Base-by-base conservation (phyloP, 140 eudicot genomes). In the Ambrosia hybrid region DNA sequence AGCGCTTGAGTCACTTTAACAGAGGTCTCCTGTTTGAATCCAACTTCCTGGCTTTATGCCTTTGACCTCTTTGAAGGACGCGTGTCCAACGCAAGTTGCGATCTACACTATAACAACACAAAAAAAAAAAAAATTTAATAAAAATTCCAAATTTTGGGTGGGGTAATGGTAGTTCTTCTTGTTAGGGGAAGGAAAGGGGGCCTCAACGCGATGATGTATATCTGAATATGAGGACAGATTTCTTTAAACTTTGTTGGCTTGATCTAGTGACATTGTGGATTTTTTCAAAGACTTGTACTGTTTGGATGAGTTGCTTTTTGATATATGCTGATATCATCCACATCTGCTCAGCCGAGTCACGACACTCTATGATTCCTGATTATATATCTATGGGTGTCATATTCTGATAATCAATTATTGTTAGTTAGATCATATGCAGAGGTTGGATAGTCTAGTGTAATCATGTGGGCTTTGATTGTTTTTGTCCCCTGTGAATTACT, bases 151-250 rank as follows among this genome's bases (percentile, higher is more conserved):
- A 36, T 78, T 75, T 73, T 76, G 79, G 87, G 86, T 86, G 93
- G 89, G 90, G 81, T 81, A 51, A 81, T 84, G 88, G 83, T 80
- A 85, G 85, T 90, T 84, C 87, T 73, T 89, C 85, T 81, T 79
- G 80, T 72, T 77, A n/a, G 10, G 51, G 59, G 72, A 74, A 80
- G 73, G 64, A 13, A 62, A 64, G 76, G 70, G 88, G 79, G 46
- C 79, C 85, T 76, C 39, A 17, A 51, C 34, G 66, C 71, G 70
- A 80, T 82, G 85, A 74, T 10, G 65, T 26, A 65, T 77, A 67
- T 66, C 71, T 79, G 72, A 52, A 73, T 65, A 66, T 76, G 70
- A 74, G 80, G 71, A 70, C 73, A 53, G 41, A 52, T 78, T 36
- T 65, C 71, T 71, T 61, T 71, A 2, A 33, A 59, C 73, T 71